These are phyloP conservation scores for Plasmodium gaboni DNA, from an alignment of 169 alveolate species.

Conservation along the genomic window DNA sequence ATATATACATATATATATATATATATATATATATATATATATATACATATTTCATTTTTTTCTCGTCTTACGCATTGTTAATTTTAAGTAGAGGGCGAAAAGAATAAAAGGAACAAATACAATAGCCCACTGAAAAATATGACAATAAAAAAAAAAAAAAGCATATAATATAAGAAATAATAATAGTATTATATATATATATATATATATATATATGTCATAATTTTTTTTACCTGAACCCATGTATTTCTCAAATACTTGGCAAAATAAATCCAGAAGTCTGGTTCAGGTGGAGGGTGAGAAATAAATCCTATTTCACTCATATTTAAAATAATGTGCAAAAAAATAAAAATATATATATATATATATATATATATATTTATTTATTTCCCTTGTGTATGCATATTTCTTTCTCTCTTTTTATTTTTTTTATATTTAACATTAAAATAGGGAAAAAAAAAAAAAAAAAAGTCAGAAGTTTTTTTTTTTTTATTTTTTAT, in stretches of 20 bases:
- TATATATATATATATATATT: background rate
- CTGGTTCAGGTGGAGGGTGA: slow-evolving; percentile 71
- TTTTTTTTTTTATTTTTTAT: too few relatives aligned
- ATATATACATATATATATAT: too few relatives aligned
- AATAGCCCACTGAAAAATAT: slow-evolving; percentile 48
- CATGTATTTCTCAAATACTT: slow-evolving; percentile 44
- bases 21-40: too few relatives aligned
- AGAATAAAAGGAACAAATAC: slow-evolving; percentile 67
- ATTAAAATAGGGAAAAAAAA: background rate
- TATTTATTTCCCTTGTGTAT: background rate
- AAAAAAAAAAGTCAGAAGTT: too few relatives aligned
- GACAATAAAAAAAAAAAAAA: background rate
- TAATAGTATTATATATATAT: background rate
- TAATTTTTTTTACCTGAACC: slow-evolving; percentile 44
- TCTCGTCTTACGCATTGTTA: slow-evolving; percentile 63
- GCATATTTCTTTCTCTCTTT: background rate
- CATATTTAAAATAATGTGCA: background rate
- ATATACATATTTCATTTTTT: background rate
- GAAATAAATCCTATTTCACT: slow-evolving; percentile 27
- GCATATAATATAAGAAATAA: background rate
- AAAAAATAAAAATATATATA: background rate
- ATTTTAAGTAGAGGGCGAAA: slow-evolving; percentile 53
- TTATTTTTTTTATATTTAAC: background rate
- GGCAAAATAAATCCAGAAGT: slow-evolving; percentile 74
- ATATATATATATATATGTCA: background rate